Percentiles rank a stretch among this genome's conserved stretches.
phyloP scores from a whole-genome alignment of 2,329 filamentous ascomycete species.

The Bipolaris bicolor region DNA sequence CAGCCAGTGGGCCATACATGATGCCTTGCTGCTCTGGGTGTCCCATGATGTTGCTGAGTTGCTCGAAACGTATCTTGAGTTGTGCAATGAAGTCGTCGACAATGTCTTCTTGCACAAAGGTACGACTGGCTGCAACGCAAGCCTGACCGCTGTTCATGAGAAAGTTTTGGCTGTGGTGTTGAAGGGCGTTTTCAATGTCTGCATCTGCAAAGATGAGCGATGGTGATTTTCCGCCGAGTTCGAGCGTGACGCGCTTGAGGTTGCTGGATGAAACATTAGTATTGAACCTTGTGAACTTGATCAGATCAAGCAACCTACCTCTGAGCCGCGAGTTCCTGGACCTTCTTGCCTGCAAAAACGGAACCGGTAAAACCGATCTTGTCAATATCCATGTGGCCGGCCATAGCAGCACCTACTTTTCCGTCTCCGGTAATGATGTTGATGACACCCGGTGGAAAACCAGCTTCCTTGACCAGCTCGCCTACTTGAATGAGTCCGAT shows the following conservation, averaged over 20 bases:
- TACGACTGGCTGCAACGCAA: constrained; percentile 63
- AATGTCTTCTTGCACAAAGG: constrained; percentile 47
- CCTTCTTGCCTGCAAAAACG: constrained; percentile 45
- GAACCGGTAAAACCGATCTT: constrained; percentile 54
- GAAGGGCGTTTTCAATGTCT: constrained; percentile 54
- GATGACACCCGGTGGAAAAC: constrained; percentile 50
- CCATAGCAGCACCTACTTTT: constrained; percentile 43
- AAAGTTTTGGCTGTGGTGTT: constrained; percentile 43
- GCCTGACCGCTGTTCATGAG: constrained; percentile 62
- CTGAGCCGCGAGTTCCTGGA: constrained; percentile 45
- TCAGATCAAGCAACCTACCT: background rate
- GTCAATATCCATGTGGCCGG: constrained; percentile 50
- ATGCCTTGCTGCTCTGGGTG: constrained; percentile 26
- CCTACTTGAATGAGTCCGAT: constrained; percentile 29
- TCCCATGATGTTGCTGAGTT: constrained; percentile 22
- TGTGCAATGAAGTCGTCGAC: constrained; percentile 35
- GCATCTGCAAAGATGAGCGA: constrained; percentile 55
- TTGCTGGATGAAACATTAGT: constrained; percentile 45
- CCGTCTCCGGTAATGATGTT: constrained; percentile 45
- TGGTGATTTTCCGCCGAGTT: constrained; percentile 56
- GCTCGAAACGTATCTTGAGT: constrained; percentile 37
- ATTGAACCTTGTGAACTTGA: background rate
- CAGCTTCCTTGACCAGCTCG: constrained; percentile 41
- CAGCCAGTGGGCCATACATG: constrained; percentile 36
- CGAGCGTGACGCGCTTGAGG: constrained; percentile 55